A percentile compares a stretch with the other conserved stretches of the same genome.
These are phyloP conservation scores for Cryphonectria radicalis DNA, from an alignment of 2,329 filamentous ascomycete genomes.

Conservation along the genomic window DNA sequence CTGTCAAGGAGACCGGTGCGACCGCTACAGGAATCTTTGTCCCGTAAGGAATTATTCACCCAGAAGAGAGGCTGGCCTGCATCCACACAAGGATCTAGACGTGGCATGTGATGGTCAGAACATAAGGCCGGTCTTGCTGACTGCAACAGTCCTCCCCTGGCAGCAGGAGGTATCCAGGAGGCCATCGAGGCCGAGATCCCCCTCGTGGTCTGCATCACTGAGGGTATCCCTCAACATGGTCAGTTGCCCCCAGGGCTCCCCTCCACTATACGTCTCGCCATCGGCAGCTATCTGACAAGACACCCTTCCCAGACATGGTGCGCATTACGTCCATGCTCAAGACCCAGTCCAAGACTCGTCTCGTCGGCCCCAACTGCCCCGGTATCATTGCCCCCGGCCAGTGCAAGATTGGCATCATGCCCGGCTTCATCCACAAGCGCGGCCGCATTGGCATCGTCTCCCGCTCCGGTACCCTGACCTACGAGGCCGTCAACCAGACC, in stretches of 20 bases:
- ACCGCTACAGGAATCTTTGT: conserved; percentile 95
- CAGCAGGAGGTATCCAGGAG: conserved; percentile 95
- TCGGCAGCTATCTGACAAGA: conserved; percentile 25
- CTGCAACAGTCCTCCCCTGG: conserved; percentile 74
- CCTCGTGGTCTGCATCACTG: conserved; percentile 95
- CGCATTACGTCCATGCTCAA: conserved; percentile 98
- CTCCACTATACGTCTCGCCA: neutral
- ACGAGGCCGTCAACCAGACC: conserved; percentile 99
- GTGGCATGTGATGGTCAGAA: neutral
- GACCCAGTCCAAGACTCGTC: conserved; percentile 93
- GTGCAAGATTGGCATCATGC: conserved; percentile 99
- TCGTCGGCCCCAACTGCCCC: conserved; percentile 97
- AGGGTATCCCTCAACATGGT: conserved; percentile 98
- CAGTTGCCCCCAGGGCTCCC: conserved; percentile 41
- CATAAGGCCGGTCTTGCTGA: conserved; percentile 8
- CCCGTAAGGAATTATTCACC: conserved; percentile 69
- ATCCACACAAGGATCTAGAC: neutral
- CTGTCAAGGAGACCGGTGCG: conserved; percentile 87
- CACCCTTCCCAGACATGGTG: conserved; percentile 78
- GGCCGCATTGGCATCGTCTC: conserved; percentile 98
- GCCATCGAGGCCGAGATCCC: conserved; percentile 91
- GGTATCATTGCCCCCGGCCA: conserved; percentile 93
- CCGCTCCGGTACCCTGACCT: conserved; percentile 95
- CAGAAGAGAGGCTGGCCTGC: conserved; percentile 39
- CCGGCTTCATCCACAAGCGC: conserved; percentile 99